These are phyloP conservation scores for Diaporthe amygdali DNA, from an alignment of 2,329 filamentous ascomycete species.

Conservation along the genomic window DNA sequence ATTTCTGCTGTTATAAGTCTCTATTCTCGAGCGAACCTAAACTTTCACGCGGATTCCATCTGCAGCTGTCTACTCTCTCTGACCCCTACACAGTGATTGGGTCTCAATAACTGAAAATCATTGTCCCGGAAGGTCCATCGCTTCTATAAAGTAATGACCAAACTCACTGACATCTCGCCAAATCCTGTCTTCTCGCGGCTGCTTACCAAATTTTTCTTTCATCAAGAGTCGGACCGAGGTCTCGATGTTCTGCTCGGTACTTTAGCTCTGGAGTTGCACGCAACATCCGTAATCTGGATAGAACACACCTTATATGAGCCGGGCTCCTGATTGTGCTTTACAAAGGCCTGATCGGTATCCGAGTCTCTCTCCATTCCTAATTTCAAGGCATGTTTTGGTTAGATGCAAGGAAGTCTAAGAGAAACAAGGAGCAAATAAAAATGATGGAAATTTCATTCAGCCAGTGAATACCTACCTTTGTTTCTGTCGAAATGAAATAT, in stretches of 20 bases:
- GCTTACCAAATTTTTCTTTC: neutral
- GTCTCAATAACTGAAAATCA: neutral
- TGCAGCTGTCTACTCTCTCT: too few relatives aligned
- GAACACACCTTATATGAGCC: neutral
- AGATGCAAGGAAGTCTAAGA: neutral
- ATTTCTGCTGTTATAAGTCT: too few relatives aligned
- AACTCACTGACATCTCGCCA: slow-evolving; percentile 3
- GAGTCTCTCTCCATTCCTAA: slow-evolving; percentile 6
- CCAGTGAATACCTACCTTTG: neutral
- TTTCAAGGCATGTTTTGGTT: neutral
- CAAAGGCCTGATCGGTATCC: slow-evolving; percentile 3
- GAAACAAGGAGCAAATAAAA: neutral
- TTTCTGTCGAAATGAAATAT: neutral
- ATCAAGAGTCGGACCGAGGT: neutral
- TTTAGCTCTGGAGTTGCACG: neutral
- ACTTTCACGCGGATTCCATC: too few relatives aligned
- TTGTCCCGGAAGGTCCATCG: neutral
- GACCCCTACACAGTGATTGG: neutral
- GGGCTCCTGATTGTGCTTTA: neutral
- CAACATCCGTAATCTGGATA: neutral
- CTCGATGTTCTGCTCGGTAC: neutral
- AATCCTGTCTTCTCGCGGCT: neutral
- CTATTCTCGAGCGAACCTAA: too few relatives aligned
- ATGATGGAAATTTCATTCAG: neutral
- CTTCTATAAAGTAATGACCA: neutral